Evolutionary conservation across 805 yeast species (phyloP), one percentile per base, ranked within the genome.

Genomic region (Grigorovia jiainica): DNA sequence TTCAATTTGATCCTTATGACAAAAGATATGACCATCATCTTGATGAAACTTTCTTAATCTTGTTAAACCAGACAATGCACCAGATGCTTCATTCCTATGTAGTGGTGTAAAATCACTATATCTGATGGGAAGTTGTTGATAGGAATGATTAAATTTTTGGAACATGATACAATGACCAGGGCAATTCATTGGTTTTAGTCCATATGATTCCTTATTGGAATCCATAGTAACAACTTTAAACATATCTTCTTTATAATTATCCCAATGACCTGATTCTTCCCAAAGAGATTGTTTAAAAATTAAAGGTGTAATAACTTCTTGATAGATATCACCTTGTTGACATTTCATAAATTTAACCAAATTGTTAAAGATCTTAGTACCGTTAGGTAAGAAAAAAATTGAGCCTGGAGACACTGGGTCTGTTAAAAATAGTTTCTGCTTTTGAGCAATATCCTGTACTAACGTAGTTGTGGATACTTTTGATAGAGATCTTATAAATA

Each of bases 1-100:
- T 38, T 72, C 74, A 38, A 92, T 79, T 63, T 92, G 98, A 6
- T 73, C 77, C 29, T 73, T 70, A 2, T 81, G 76, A 58, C 98
- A 92, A 60, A 92, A 92, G 21, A 92, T 89, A 54, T 92, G 98
- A 7, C 97, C 97, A 60, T 92, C 98, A 61, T 92, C 98, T 65
- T 92, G 98, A 62, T 92, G 98, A 65, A 92, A 92, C 48, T 95
- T 70, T 44, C 98, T 75, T 3, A 92, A 96, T 43, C 98, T 71
- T 0, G 97, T 92, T 30, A 92, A 67, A 0, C 98, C 98, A 6
- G 90, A 75, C 17, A 92, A 71, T 1, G 97, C 94, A 3, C 98
- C 98, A 43, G 94, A 81, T 21, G 95, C 81, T 63, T 92, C 98
- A 56, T 92, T 92, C 55, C 98, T 72, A 61, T 92, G 98, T 45